phyloP scores from a whole-genome alignment of 2,329 filamentous ascomycete genomes.

The Sordariomycetes sp. region DNA sequence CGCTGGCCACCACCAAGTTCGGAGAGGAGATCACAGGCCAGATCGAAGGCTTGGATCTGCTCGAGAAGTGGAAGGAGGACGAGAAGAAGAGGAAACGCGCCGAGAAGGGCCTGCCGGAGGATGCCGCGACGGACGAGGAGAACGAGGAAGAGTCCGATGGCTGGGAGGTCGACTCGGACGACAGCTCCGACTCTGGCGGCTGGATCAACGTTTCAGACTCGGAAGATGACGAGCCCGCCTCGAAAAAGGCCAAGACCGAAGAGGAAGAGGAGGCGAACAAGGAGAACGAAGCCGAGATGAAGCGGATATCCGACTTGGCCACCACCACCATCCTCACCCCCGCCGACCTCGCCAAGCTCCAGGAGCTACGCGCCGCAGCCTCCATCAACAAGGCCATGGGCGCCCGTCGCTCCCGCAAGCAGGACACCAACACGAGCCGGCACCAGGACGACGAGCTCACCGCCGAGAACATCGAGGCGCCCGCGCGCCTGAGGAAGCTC shows the following conservation, averaged over 20 bases:
- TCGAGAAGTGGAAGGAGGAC: slow-evolving; percentile 91
- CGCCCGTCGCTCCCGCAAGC: slow-evolving; percentile 32
- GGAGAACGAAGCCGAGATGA: slow-evolving; percentile 32
- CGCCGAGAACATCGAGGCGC: slow-evolving; percentile 83
- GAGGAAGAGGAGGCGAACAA: slow-evolving; percentile 15
- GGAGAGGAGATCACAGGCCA: slow-evolving; percentile 73
- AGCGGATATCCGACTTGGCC: slow-evolving; percentile 64
- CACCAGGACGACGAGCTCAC: slow-evolving; percentile 85
- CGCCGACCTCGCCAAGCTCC: slow-evolving; percentile 88
- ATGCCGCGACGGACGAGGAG: slow-evolving; percentile 49
- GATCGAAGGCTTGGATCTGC: slow-evolving; percentile 85
- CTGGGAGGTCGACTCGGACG: slow-evolving; percentile 53
- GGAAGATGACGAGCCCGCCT: slow-evolving; percentile 63
- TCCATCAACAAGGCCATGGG: slow-evolving; percentile 57
- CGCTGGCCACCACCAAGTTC: slow-evolving; percentile 68
- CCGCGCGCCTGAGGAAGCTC: slow-evolving; percentile 69
- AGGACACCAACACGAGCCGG: slow-evolving; percentile 36
- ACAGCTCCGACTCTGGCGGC: slow-evolving; percentile 65
- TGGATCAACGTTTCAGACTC: slow-evolving; percentile 91
- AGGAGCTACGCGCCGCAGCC: slow-evolving; percentile 71
- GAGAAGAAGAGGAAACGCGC: slow-evolving; percentile 66
- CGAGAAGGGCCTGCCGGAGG: slow-evolving; percentile 59
- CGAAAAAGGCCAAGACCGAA: slow-evolving; percentile 29
- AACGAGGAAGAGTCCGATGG: slow-evolving; percentile 51
- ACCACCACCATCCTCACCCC: slow-evolving; percentile 91